These are phyloP conservation scores for Metarhizium anisopliae DNA, from an alignment of 2,329 filamentous ascomycete genomes.

Conservation along the genomic window DNA sequence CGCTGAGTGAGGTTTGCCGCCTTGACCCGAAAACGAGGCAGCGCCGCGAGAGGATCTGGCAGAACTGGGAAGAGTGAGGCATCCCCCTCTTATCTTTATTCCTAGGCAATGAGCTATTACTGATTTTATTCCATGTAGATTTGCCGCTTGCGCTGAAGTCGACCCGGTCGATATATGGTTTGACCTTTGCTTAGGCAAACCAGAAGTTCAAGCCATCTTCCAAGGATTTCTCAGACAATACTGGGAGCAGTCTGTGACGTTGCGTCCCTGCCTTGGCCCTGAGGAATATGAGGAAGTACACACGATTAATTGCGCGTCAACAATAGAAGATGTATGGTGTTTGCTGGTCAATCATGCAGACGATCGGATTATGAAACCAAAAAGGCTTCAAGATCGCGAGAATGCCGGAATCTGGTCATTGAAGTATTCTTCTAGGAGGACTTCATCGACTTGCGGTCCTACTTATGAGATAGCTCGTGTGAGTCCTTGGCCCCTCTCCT, in stretches of 20 bases:
- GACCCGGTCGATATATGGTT: background rate
- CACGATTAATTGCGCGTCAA: conserved; percentile 1
- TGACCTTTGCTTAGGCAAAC: conserved; percentile 1
- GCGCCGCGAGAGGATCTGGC: conserved; percentile 1
- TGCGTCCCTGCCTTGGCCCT: conserved; percentile 3
- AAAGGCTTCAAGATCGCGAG: background rate
- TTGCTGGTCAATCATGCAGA: conserved; percentile 1
- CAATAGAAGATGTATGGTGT: conserved; percentile 1
- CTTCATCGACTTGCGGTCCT: background rate
- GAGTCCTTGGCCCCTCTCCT: background rate
- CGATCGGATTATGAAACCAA: background rate
- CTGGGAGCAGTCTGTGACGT: background rate
- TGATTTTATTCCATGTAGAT: background rate
- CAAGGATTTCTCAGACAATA: conserved; percentile 1
- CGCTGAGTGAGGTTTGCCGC: conserved; percentile 1
- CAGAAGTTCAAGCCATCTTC: background rate
- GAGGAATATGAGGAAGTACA: conserved; percentile 4
- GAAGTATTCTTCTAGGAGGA: background rate
- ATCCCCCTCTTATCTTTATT: background rate
- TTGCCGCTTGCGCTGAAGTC: background rate
- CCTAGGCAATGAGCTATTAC: background rate
- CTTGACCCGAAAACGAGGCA: conserved; percentile 2
- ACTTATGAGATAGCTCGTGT: conserved; percentile 3
- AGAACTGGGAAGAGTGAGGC: conserved; percentile 3
- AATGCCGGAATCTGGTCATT: conserved; percentile 2